Percentiles rank a stretch among this genome's conserved stretches.
These are phyloP conservation scores for Solanum habrochaites DNA, from an alignment of 257 asterid genomes.

Conservation along the genomic window DNA sequence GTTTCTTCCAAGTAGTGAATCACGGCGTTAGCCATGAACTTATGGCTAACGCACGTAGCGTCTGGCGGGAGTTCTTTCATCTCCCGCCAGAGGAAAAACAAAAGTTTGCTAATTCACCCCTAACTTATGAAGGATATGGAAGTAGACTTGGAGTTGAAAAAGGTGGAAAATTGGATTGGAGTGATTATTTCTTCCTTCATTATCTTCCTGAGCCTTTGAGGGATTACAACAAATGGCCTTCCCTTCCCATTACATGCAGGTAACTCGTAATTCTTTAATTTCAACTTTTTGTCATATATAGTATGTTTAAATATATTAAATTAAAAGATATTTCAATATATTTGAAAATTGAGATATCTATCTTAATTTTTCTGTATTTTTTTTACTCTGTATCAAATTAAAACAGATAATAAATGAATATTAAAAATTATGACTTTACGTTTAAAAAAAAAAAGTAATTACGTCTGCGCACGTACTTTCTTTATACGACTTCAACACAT, in stretches of 20 bases:
- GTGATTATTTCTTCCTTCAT: conserved; percentile 74
- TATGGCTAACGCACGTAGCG: conserved; percentile 37
- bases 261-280: background rate
- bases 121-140: conserved; percentile 84
- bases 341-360: no score
- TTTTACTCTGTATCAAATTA: background rate
- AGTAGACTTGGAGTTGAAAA: conserved; percentile 75
- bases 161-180: conserved; percentile 72
- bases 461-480: background rate
- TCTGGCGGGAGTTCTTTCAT: conserved; percentile 66
- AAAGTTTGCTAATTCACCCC: conserved; percentile 51
- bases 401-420: no score
- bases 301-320: no score
- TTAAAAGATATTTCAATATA: no score
- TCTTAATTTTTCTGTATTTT: no score
- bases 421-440: no score
- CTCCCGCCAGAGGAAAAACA: conserved; percentile 69
- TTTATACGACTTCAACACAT: background rate
- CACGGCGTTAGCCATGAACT: conserved; percentile 59
- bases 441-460: no score
- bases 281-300: no score
- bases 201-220: conserved; percentile 39
- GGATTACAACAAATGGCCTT: conserved; percentile 70
- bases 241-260: conserved; percentile 28
- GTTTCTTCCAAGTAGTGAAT: conserved; percentile 84